These are phyloP conservation scores for Microdochium nivale DNA, from an alignment of 2,329 filamentous ascomycete species.

Conservation along the genomic window DNA sequence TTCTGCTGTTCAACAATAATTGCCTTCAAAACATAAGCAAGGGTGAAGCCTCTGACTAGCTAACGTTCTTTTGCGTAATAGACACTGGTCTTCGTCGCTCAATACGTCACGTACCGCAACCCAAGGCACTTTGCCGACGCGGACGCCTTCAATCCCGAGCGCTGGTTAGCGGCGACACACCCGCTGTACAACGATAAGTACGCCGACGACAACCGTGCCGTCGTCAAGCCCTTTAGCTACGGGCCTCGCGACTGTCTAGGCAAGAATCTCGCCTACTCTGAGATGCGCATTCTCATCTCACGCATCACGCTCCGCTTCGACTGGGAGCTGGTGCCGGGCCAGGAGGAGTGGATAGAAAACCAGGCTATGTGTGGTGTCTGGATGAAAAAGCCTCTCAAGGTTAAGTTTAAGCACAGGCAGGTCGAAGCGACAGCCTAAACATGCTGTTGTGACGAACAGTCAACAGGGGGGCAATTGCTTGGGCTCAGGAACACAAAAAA, in stretches of 20 bases:
- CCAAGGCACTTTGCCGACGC: conserved; percentile 1
- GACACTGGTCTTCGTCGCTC: not conserved
- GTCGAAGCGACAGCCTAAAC: too few species aligned
- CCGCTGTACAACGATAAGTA: conserved; percentile 12
- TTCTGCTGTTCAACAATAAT: not conserved
- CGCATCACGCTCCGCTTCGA: not conserved
- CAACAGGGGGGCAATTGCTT: too few species aligned
- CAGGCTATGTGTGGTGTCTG: too few species aligned
- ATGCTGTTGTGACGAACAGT: too few species aligned
- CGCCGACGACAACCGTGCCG: conserved; percentile 20
- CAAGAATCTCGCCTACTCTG: conserved; percentile 18
- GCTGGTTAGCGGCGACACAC: conserved; percentile 18
- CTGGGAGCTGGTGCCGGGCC: not conserved
- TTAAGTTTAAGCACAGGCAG: too few species aligned
- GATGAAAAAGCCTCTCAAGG: too few species aligned
- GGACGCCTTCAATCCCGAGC: conserved; percentile 26
- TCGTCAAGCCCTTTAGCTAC: conserved; percentile 25
- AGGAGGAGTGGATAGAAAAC: not conserved
- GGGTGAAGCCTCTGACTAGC: not conserved
- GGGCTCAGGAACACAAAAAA: too few species aligned
- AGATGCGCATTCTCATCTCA: not conserved
- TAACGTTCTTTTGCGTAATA: not conserved
- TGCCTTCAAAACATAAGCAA: too few species aligned
- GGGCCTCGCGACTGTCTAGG: conserved; percentile 31
- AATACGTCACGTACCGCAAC: not conserved